Base-by-base conservation (phyloP, 2,329 filamentous ascomycete genomes). In the Neurospora crassa region DNA sequence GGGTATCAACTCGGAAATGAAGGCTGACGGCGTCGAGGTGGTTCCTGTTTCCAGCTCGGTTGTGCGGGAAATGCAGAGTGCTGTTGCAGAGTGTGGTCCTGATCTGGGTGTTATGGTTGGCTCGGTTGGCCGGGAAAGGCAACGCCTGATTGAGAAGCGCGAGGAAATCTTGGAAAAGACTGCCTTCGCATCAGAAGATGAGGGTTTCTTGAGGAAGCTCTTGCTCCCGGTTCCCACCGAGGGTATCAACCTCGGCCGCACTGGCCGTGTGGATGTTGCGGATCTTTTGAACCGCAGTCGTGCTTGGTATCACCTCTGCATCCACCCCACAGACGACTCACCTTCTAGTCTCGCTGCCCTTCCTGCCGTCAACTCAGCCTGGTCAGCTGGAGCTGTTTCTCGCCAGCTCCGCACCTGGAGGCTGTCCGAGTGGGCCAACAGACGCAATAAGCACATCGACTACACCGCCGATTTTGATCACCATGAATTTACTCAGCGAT, bases 1-100 rank as follows among this genome's bases (percentile, higher is more conserved):
- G 24, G 96, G 96, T 69, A 97, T 99, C 82, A 98, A 98, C 76
- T 87, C 91, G 0, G 96, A 99, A 83, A 98, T 99, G 94, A 97
- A 95, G 78, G 91, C 95, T 73, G 96, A 99, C 75, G 96, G 96
- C 11, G 88, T 99, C 0, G 87, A 92, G n/a, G 87, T 96, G 2
- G 82, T 87, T 0, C 76, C 90, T 0, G 89, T 89, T 1, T 92
- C 92, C n/a, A 91, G 90, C 71, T 96, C 95, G 0, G 91, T 98
- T 11, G 79, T 95, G 16, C 90, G 92, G 45, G 94, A 97, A 79
- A 96, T 97, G 91, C 89, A 92, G 77, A 90, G 90, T 71, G 93
- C 94, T 1, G 88, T 97, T 5, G 82, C 89, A 0, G 90, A 92
- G 68, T 91, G 90, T 47, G 93, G 90, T 68, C 89, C 91, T 1